Percentiles rank a stretch among this genome's conserved stretches.
Evolutionary conservation across 352 stramenopile genomes (phyloP).

Genomic region (Globisporangium heterothallicum): DNA sequence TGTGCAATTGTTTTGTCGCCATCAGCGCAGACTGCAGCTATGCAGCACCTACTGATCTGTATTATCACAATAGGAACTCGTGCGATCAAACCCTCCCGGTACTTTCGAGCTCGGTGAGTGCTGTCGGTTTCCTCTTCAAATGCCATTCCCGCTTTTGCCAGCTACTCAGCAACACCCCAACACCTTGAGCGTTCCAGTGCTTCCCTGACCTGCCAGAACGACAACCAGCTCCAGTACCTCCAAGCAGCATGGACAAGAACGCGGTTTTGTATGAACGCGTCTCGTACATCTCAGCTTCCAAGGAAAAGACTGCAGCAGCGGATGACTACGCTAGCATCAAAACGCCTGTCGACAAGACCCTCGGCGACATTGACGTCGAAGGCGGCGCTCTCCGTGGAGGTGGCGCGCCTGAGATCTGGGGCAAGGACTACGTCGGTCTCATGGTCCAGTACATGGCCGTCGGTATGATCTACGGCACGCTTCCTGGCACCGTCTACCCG

Average conservation of each 20-base stretch:
- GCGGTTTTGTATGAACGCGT: not conserved
- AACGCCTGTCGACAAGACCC: not conserved
- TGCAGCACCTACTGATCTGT: not conserved
- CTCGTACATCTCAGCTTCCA: not conserved
- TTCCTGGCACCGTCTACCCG: constrained; percentile 18
- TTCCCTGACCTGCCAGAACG: not conserved
- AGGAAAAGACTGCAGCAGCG: not conserved
- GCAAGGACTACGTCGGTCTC: constrained; percentile 12
- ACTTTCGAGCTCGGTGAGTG: not conserved
- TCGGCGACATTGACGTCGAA: constrained; percentile 15
- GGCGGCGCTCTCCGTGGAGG: constrained; percentile 12
- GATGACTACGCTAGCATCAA: not conserved
- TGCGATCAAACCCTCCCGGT: not conserved
- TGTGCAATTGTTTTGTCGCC: no score
- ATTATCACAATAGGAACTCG: not conserved
- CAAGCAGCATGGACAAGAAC: not conserved
- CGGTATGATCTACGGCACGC: constrained; percentile 11
- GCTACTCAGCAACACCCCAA: not conserved
- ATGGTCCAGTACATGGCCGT: constrained; percentile 7
- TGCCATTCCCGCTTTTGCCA: not conserved
- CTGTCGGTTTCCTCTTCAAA: no score
- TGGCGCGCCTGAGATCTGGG: constrained; percentile 5
- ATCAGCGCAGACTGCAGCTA: no score
- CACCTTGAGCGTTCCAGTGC: no score
- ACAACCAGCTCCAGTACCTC: not conserved